A percentile compares a stretch with the other conserved stretches of the same genome.
Conservation (phyloP, 148 eudicot species). For the Rhododendron griersonianum region DNA sequence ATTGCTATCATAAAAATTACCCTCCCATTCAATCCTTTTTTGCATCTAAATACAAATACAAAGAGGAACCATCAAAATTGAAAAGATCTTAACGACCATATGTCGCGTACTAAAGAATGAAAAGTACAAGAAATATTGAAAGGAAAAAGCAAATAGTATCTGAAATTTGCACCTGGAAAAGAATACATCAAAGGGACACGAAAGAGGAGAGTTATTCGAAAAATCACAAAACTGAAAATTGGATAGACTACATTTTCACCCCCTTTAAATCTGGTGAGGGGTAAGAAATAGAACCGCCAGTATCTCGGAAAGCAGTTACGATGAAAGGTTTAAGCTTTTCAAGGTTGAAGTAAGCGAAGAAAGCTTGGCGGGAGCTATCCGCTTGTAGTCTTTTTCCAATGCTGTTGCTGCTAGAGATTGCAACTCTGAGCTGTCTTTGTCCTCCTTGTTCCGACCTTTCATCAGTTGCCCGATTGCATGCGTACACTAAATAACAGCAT, state of each 20-base stretch:
- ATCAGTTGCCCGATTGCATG: conserved; percentile 63
- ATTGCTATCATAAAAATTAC: no score
- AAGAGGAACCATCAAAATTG: background rate
- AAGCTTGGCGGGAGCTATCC: conserved; percentile 56
- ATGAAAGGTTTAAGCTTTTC: conserved; percentile 58
- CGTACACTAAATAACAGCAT: conserved; percentile 48
- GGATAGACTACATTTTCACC: background rate
- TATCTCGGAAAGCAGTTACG: conserved; percentile 3
- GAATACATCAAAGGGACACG: background rate
- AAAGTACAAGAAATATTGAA: background rate
- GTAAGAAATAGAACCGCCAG: background rate
- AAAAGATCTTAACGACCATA: background rate
- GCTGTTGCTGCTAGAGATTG: conserved; percentile 69
- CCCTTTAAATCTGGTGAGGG: background rate
- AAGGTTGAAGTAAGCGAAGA: conserved; percentile 57
- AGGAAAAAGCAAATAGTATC: background rate
- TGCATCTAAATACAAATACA: no score
- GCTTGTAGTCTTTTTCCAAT: conserved; percentile 78
- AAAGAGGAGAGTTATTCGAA: background rate
- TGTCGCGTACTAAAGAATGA: background rate
- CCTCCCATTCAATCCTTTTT: no score
- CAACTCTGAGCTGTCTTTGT: conserved; percentile 62
- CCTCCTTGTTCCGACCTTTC: conserved; percentile 87
- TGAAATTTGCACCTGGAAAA: background rate
- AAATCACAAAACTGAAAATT: background rate